Conservation (phyloP, 2,329 filamentous ascomycete genomes). For the Phoma sp. region DNA sequence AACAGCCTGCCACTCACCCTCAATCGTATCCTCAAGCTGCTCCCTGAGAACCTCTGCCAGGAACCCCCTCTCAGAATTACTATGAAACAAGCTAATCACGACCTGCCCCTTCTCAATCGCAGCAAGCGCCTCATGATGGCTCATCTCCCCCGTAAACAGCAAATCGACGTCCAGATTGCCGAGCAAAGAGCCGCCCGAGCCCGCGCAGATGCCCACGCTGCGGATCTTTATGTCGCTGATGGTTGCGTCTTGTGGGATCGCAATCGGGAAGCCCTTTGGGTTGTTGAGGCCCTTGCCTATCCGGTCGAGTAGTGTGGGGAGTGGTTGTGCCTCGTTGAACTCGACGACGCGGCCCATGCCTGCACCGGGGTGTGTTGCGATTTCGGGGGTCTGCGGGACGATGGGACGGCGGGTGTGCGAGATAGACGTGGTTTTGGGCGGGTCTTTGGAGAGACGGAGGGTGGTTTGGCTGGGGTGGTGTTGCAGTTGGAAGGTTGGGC, state of each 20-base stretch:
- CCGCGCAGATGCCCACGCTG: conserved; percentile 86
- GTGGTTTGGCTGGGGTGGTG: conserved; percentile 58
- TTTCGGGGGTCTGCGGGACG: conserved; percentile 53
- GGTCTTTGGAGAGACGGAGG: conserved; percentile 43
- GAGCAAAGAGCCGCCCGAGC: conserved; percentile 82
- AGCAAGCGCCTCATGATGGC: conserved; percentile 88
- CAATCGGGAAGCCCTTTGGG: conserved; percentile 69
- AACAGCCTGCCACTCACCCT: conserved; percentile 61
- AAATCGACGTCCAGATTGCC: conserved; percentile 75
- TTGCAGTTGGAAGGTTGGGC: conserved; percentile 54
- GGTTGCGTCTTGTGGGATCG: conserved; percentile 66
- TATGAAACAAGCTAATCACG: conserved; percentile 88
- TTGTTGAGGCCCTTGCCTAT: conserved; percentile 70
- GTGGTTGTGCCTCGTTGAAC: conserved; percentile 60
- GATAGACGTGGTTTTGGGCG: conserved; percentile 24
- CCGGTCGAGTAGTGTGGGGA: conserved; percentile 67
- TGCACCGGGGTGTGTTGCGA: conserved; percentile 56
- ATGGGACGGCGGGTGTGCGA: conserved; percentile 63
- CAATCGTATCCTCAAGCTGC: conserved; percentile 68
- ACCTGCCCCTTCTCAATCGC: conserved; percentile 84
- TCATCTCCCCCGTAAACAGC: conserved; percentile 90
- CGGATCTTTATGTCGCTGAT: conserved; percentile 65
- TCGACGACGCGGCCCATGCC: conserved; percentile 69
- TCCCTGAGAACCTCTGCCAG: conserved; percentile 73
- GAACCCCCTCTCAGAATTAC: conserved; percentile 89